Conservation (phyloP, 1,284 basidiomycete species). For the Malassezia caprae region DNA sequence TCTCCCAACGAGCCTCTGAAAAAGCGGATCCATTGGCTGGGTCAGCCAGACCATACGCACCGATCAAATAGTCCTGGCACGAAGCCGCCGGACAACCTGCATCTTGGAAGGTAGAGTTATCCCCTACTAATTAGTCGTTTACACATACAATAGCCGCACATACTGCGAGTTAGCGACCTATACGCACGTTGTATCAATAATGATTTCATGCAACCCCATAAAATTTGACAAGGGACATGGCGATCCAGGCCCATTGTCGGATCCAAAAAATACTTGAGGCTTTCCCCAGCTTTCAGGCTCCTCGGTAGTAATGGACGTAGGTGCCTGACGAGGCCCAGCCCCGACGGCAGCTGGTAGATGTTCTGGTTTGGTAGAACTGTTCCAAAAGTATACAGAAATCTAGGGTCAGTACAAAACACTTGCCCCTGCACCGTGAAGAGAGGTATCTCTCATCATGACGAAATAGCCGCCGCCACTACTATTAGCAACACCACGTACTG, state of each 20-base stretch:
- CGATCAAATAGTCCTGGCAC: slow-evolving; percentile 23
- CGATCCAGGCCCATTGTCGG: slow-evolving; percentile 10
- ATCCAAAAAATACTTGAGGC: slow-evolving; percentile 29
- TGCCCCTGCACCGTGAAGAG: slow-evolving; percentile 21
- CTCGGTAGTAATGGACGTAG: slow-evolving; percentile 21
- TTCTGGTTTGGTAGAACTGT: slow-evolving; percentile 10
- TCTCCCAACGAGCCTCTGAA: slow-evolving; percentile 30
- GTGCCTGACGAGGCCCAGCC: slow-evolving; percentile 19
- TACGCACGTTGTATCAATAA: slow-evolving; percentile 26
- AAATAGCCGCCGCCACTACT: slow-evolving; percentile 28
- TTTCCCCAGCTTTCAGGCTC: slow-evolving; percentile 23
- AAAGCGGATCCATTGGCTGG: slow-evolving; percentile 24
- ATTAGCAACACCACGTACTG: slow-evolving; percentile 8
- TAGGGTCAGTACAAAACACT: not conserved
- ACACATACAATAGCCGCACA: slow-evolving; percentile 2
- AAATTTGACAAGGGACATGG: slow-evolving; percentile 24
- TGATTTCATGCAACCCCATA: slow-evolving; percentile 31
- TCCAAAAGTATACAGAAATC: slow-evolving; percentile 34
- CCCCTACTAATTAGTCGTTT: not conserved
- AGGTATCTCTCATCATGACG: slow-evolving; percentile 28
- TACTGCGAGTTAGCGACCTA: not conserved
- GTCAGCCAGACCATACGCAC: not conserved
- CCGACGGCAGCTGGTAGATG: slow-evolving; percentile 19
- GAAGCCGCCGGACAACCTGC: slow-evolving; percentile 16
- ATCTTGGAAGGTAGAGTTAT: slow-evolving; percentile 8